Conservation (phyloP, 495 filamentous ascomycete genomes). For the Hypoxylon trugodes region DNA sequence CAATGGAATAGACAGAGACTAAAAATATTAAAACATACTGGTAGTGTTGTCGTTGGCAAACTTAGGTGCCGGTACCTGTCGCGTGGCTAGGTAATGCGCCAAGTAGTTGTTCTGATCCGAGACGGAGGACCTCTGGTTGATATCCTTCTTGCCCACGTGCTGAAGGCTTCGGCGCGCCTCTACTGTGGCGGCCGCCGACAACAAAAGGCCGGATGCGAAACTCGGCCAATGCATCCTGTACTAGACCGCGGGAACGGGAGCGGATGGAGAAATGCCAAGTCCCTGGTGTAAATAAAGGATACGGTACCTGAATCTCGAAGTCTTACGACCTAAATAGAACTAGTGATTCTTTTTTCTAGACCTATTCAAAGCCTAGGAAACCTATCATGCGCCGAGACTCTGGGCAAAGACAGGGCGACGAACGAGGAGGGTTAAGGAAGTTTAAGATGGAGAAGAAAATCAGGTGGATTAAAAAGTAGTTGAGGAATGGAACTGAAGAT, state of each 20-base stretch:
- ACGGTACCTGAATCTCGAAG: no score
- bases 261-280: no score
- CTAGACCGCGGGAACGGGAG: slow-evolving; percentile 5
- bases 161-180: slow-evolving; percentile 48
- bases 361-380: no score
- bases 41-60: slow-evolving; percentile 51
- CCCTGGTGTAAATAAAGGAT: no score
- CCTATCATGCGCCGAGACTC: slow-evolving; percentile 32
- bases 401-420: slow-evolving; percentile 4
- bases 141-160: slow-evolving; percentile 47
- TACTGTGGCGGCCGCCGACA: slow-evolving; percentile 36
- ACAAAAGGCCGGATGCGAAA: slow-evolving; percentile 39
- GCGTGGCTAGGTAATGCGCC: slow-evolving; percentile 39
- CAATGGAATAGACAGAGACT: not conserved
- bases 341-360: slow-evolving; percentile 12
- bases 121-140: not conserved
- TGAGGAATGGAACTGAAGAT: no score
- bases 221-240: slow-evolving; percentile 41
- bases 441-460: slow-evolving; percentile 1
- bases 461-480: slow-evolving; percentile 16
- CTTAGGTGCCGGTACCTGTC: slow-evolving; percentile 34
- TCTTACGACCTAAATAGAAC: slow-evolving; percentile 8
- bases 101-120: slow-evolving; percentile 5
- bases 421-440: not conserved
- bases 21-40: no score